phyloP scores from a whole-genome alignment of 2,329 filamentous ascomycete genomes.

The Cladophialophora chaetospira region DNA sequence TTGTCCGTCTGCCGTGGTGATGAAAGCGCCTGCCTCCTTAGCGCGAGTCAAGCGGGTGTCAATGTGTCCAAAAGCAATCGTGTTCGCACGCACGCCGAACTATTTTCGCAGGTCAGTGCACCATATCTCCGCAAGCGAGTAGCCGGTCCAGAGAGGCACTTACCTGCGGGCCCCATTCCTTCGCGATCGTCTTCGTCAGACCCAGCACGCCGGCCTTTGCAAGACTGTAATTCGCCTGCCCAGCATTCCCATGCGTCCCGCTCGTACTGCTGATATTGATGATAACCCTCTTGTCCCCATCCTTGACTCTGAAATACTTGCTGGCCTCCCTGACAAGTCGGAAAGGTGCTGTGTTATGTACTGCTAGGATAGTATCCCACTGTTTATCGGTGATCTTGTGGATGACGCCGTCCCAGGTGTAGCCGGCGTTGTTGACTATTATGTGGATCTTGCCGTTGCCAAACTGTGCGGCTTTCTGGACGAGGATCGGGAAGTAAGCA shows the following conservation, averaged over 20 bases:
- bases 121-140: neutral
- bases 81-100: conserved; percentile 82
- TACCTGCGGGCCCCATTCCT: conserved; percentile 71
- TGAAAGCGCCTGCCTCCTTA: conserved; percentile 81
- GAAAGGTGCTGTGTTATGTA: conserved; percentile 86
- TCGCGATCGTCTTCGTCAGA: conserved; percentile 84
- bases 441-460: conserved; percentile 86
- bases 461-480: conserved; percentile 75
- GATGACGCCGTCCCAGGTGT: conserved; percentile 90
- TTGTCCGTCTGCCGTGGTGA: conserved; percentile 73
- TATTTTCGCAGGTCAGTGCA: conserved; percentile 27
- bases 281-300: conserved; percentile 75
- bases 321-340: conserved; percentile 77
- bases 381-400: conserved; percentile 63
- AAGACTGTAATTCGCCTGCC: conserved; percentile 85
- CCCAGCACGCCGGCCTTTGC: conserved; percentile 83
- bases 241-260: conserved; percentile 82
- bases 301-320: conserved; percentile 84
- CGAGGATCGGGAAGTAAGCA: conserved; percentile 69
- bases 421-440: conserved; percentile 88
- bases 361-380: conserved; percentile 72
- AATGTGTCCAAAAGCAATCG: conserved; percentile 81
- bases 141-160: neutral
- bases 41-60: conserved; percentile 76
- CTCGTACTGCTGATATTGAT: conserved; percentile 83